Conservation (phyloP, 2,329 filamentous ascomycete genomes). For the Colletotrichum endophyticum region DNA sequence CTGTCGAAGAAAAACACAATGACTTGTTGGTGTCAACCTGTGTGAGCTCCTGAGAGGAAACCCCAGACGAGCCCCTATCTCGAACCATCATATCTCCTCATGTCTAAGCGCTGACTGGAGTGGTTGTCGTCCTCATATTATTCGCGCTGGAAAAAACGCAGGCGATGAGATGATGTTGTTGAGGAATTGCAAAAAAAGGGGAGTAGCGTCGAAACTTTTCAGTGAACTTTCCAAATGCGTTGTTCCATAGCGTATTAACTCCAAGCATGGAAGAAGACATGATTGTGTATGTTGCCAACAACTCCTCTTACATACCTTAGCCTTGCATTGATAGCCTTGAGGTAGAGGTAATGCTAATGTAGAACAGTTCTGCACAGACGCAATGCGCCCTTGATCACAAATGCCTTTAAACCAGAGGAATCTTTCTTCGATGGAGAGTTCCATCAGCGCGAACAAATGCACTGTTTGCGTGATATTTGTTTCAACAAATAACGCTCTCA, state of each 20-base stretch:
- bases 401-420: not conserved
- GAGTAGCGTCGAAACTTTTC: fast-evolving
- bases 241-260: no score
- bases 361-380: not conserved
- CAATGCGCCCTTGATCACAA: not conserved
- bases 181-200: not conserved
- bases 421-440: not conserved
- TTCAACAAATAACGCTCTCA: not conserved
- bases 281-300: no score
- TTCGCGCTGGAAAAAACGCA: not conserved
- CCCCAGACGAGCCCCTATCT: not conserved
- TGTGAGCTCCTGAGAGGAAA: not conserved
- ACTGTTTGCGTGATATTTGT: fast-evolving
- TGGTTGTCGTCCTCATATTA: not conserved
- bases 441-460: not conserved
- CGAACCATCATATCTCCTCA: not conserved
- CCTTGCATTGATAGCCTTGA: not conserved
- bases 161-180: not conserved
- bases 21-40: fast-evolving
- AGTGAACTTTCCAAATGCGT: not conserved
- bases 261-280: no score
- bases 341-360: not conserved
- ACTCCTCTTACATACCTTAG: no score
- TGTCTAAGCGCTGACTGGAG: not conserved
- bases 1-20: not conserved